Conservation (phyloP, 2,329 filamentous ascomycete species). For the Fusarium nanum region DNA sequence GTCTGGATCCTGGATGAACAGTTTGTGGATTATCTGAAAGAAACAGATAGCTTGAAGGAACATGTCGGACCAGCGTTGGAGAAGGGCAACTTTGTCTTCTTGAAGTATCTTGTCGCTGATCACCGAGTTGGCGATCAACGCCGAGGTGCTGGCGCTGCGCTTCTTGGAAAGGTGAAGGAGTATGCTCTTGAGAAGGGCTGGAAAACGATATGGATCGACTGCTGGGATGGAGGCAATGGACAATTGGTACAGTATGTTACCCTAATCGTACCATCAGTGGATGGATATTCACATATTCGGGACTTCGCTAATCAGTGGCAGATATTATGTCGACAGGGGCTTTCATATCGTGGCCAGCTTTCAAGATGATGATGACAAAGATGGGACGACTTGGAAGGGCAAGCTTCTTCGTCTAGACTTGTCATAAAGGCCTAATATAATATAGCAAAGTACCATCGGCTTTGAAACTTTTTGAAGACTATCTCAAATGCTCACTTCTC, state of each 20-base stretch:
- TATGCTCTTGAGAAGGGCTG: slow-evolving; percentile 30
- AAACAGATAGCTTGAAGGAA: slow-evolving; percentile 19
- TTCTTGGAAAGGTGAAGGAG: slow-evolving; percentile 33
- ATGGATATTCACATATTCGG: neutral
- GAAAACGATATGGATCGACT: slow-evolving; percentile 44
- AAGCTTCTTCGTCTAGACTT: slow-evolving; percentile 36
- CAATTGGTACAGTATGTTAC: slow-evolving; percentile 38
- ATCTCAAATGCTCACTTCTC: slow-evolving; percentile 1
- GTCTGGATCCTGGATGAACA: slow-evolving; percentile 15
- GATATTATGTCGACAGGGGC: slow-evolving; percentile 38
- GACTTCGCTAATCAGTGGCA: slow-evolving; percentile 24
- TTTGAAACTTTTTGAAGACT: too few species aligned
- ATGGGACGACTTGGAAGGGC: slow-evolving; percentile 23
- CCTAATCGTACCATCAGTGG: neutral
- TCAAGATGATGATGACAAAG: neutral
- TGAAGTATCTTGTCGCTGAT: slow-evolving; percentile 33
- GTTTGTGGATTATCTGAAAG: slow-evolving; percentile 26
- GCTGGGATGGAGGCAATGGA: slow-evolving; percentile 43
- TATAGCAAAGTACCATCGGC: neutral
- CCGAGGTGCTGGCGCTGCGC: slow-evolving; percentile 28
- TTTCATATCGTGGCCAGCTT: slow-evolving; percentile 32
- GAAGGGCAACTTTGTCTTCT: slow-evolving; percentile 31
- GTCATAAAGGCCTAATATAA: slow-evolving; percentile 10
- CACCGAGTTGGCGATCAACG: slow-evolving; percentile 24
- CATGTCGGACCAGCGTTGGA: slow-evolving; percentile 19